phyloP scores from a whole-genome alignment of 148 eudicot genomes.

The Cornus florida region DNA sequence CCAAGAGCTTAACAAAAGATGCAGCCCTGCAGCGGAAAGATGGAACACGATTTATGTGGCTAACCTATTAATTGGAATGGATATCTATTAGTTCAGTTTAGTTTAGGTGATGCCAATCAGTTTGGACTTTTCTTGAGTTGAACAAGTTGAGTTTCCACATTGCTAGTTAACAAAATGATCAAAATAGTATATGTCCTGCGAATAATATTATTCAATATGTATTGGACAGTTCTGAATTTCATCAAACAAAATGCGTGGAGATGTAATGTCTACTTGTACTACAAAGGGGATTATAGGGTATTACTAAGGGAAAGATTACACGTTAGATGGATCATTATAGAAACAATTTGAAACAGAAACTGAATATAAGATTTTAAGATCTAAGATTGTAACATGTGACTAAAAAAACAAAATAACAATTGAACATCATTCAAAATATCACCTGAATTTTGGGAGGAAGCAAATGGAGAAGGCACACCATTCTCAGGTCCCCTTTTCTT shows the following conservation, averaged over 20 bases:
- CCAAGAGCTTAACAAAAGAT: neutral
- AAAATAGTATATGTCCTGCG: neutral
- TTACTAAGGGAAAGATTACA: neutral
- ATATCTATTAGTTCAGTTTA: no score
- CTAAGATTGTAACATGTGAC: neutral
- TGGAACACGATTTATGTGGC: neutral
- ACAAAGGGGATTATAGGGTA: neutral
- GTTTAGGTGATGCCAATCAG: neutral
- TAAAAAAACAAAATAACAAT: neutral
- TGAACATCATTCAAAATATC: conserved; percentile 8
- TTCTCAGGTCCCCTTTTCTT: conserved; percentile 49
- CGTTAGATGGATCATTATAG: neutral
- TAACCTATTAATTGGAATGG: neutral
- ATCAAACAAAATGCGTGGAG: neutral
- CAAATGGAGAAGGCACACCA: conserved; percentile 60
- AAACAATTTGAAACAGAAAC: neutral
- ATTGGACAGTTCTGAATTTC: neutral
- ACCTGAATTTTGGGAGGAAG: conserved; percentile 82
- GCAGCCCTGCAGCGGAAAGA: neutral
- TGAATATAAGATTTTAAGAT: neutral
- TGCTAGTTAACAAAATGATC: neutral
- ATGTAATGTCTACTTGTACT: neutral
- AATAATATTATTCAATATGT: neutral
- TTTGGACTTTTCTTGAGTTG: neutral
- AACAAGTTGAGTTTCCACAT: neutral